These are phyloP conservation scores for Cicer cuneatum DNA, from an alignment of 306 rosid genomes.

Conservation along the genomic window DNA sequence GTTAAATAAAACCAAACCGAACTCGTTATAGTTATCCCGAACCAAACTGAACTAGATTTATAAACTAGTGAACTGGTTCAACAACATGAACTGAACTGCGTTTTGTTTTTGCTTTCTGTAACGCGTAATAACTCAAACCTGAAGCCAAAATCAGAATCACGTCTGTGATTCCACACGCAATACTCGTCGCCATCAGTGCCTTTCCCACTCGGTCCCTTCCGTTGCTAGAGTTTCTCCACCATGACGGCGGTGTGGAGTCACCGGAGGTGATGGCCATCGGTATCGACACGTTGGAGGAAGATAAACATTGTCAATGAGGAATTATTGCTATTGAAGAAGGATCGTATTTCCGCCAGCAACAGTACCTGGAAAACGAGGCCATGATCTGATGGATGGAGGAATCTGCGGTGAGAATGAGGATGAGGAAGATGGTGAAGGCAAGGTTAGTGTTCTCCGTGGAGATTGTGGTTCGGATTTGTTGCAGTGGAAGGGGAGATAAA, in stretches of 20 bases:
- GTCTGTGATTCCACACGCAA: slow-evolving; percentile 75
- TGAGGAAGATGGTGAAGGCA: slow-evolving; percentile 12
- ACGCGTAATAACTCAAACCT: slow-evolving; percentile 52
- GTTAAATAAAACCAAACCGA: no score
- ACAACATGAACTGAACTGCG: neutral
- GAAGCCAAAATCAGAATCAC: slow-evolving; percentile 67
- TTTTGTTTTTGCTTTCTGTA: slow-evolving; percentile 48
- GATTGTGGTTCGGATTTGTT: slow-evolving; percentile 6
- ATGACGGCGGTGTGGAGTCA: slow-evolving; percentile 47
- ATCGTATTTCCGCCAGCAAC: slow-evolving; percentile 55
- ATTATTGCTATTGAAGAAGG: slow-evolving; percentile 66
- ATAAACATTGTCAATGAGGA: slow-evolving; percentile 51
- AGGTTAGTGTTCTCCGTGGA: slow-evolving; percentile 37
- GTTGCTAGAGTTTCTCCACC: slow-evolving; percentile 41
- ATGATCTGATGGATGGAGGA: slow-evolving; percentile 84
- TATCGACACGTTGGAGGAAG: slow-evolving; percentile 53
- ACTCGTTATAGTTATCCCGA: no score
- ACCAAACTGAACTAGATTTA: no score
- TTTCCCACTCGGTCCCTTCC: slow-evolving; percentile 42
- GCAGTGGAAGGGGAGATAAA: neutral
- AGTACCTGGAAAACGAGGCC: slow-evolving; percentile 69
- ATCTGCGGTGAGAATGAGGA: slow-evolving; percentile 47
- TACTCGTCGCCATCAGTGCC: slow-evolving; percentile 66
- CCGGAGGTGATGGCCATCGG: slow-evolving; percentile 65
- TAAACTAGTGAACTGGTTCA: no score